phyloP scores from a whole-genome alignment of 345 rosid species.

The Clarkia xantiana region DNA sequence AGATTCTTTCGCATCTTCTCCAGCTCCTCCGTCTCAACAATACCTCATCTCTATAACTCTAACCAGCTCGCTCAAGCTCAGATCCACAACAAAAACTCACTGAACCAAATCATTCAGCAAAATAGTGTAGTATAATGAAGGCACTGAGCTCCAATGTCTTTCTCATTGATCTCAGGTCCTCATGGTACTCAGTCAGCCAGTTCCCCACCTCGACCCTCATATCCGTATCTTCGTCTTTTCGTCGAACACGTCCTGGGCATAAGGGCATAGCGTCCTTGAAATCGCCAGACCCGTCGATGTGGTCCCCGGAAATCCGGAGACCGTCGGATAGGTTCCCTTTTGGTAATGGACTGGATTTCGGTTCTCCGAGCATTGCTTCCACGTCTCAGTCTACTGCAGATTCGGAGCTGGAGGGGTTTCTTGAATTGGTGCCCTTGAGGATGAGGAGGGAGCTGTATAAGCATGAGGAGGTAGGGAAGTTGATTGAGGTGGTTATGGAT shows the following conservation, averaged over 20 bases:
- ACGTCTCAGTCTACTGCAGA: constrained; percentile 19
- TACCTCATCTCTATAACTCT: constrained; percentile 7
- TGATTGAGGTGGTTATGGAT: constrained; percentile 93
- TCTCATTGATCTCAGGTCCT: constrained; percentile 55
- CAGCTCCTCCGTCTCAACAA: constrained; percentile 8
- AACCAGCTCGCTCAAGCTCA: background rate
- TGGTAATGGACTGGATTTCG: constrained; percentile 27
- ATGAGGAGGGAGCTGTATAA: constrained; percentile 41
- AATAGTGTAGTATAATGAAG: constrained; percentile 20
- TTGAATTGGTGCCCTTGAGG: constrained; percentile 56
- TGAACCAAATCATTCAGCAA: background rate
- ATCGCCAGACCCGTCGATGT: constrained; percentile 25
- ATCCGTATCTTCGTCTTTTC: constrained; percentile 43
- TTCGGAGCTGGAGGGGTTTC: constrained; percentile 56
- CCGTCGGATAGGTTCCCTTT: constrained; percentile 27
- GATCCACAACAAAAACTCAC: background rate
- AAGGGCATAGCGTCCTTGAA: constrained; percentile 29
- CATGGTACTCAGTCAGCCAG: constrained; percentile 42
- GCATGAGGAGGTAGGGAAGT: constrained; percentile 45
- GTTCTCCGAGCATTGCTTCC: constrained; percentile 19
- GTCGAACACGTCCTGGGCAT: constrained; percentile 41
- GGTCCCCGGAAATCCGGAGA: constrained; percentile 39
- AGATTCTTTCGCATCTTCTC: constrained; percentile 76
- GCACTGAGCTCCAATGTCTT: constrained; percentile 44
- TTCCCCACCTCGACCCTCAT: constrained; percentile 29